Evolutionary conservation across 1,139 yeast species (phyloP), one percentile per base, ranked within the genome.

Genomic region (Tardiomyces blankii): DNA sequence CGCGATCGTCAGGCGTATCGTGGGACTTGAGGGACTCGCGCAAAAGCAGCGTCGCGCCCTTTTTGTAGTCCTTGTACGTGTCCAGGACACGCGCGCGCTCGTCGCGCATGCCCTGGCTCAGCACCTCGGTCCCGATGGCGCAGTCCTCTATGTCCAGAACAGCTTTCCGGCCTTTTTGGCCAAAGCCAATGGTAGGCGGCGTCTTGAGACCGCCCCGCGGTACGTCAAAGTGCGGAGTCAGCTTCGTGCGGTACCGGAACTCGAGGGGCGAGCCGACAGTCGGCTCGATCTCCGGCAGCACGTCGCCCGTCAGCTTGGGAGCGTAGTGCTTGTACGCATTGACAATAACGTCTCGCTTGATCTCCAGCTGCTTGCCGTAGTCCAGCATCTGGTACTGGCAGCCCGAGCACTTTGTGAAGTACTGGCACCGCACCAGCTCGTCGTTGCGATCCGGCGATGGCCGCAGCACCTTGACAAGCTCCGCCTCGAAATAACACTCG

Each of bases 81-180:
- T 66, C 65, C 25, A 65, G 64, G 47, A 83, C 79, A 39, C 70
- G 69, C 12, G 56, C 59, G 49, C 96, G 73, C 63, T 88, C 95
- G 55, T 78, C 76, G n/a, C 64, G 61, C 72, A 89, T 69, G 1
- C 95, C 96, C 42, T 68, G 62, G 62, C 89, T 85, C 33, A 91
- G 73, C 33, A 84, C 78, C 1, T 70, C 67, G 0, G 98, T 91
- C 5, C 96, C 98, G 54, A 91, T 87, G 6, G 80, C 69, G 64
- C 98, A 91, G 53, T 88, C 96, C 61, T 91, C 98, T 53, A 91
- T 89, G 62, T 91, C 98, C 52, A 91, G 67, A 80, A 89, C 54
- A 63, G 69, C 28, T 81, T 91, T 67, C 77, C 81, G 43, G 80
- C 96, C 70, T 77, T 84, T 52, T 47, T 84, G 74, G 8, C 95